A percentile compares a stretch with the other conserved stretches of the same genome.
phyloP scores from a whole-genome alignment of 345 rosid species.

The Bruguiera parviflora region DNA sequence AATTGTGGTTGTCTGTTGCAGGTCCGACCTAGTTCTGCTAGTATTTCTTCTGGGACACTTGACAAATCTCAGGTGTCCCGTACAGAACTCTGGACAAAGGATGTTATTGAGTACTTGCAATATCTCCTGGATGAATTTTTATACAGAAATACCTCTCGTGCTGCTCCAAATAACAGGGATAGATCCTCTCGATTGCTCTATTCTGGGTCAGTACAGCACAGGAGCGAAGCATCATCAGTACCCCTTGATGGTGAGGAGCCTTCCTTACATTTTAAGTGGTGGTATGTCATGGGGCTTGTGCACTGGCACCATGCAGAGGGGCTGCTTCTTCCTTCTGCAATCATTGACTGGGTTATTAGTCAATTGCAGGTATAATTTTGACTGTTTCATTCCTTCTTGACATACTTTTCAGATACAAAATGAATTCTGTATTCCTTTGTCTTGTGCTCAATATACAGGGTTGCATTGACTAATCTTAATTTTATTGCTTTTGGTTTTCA shows the following conservation, averaged over 20 bases:
- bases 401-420: neutral
- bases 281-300: slow-evolving; percentile 88
- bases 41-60: slow-evolving; percentile 58
- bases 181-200: slow-evolving; percentile 63
- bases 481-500: slow-evolving; percentile 13
- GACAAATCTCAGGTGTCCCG: slow-evolving; percentile 38
- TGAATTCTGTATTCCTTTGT: neutral
- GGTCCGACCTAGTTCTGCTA: slow-evolving; percentile 67
- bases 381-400: neutral
- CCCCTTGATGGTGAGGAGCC: slow-evolving; percentile 71
- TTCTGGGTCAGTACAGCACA: slow-evolving; percentile 57
- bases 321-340: slow-evolving; percentile 74
- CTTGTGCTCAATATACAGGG: neutral
- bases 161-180: slow-evolving; percentile 60
- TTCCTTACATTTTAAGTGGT: slow-evolving; percentile 83
- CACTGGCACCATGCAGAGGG: slow-evolving; percentile 97
- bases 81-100: slow-evolving; percentile 94
- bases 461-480: slow-evolving; percentile 5
- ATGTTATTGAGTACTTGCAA: slow-evolving; percentile 88
- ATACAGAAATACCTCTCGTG: slow-evolving; percentile 55
- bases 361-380: slow-evolving; percentile 64
- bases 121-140: slow-evolving; percentile 70
- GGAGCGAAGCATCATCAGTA: slow-evolving; percentile 47
- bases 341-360: slow-evolving; percentile 91
- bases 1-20: slow-evolving; percentile 33